These are phyloP conservation scores for Bassia scoparia DNA, from an alignment of 148 eudicot species.

Conservation along the genomic window DNA sequence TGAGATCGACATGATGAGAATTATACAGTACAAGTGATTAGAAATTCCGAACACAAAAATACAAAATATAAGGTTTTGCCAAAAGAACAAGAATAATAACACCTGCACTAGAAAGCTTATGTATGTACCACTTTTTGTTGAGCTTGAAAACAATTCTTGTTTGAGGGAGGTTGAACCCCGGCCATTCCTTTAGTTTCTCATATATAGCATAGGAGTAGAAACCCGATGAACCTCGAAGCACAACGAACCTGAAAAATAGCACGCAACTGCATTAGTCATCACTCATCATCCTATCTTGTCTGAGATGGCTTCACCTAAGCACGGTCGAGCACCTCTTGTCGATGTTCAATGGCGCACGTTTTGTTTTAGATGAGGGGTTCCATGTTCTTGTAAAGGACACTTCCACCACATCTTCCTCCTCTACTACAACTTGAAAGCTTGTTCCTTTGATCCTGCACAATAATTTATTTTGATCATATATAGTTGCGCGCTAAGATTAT, in stretches of 20 bases:
- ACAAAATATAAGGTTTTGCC: neutral
- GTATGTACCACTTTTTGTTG: constrained; percentile 54
- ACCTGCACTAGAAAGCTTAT: too few relatives aligned
- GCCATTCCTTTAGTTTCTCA: constrained; percentile 60
- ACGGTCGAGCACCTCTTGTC: constrained; percentile 87
- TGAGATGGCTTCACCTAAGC: too few relatives aligned
- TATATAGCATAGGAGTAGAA: constrained; percentile 40
- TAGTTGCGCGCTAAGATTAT: too few relatives aligned
- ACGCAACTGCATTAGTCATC: too few relatives aligned
- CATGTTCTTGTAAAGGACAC: constrained; percentile 78
- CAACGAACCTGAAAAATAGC: constrained; percentile 35
- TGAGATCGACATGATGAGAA: too few relatives aligned
- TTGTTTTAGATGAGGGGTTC: constrained; percentile 56
- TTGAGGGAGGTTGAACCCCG: constrained; percentile 71
- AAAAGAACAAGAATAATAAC: neutral
- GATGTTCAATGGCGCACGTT: constrained; percentile 65
- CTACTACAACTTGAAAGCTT: constrained; percentile 48
- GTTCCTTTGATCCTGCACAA: constrained; percentile 62
- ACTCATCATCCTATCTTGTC: too few relatives aligned
- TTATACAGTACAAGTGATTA: too few relatives aligned
- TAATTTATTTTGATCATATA: too few relatives aligned
- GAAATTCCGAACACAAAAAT: too few relatives aligned
- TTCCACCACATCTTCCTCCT: constrained; percentile 72
- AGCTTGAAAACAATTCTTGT: constrained; percentile 86
- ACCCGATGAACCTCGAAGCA: constrained; percentile 41